Evolutionary conservation across 176 grass and related monocot genomes (phyloP), one percentile per base, ranked within the genome.

Genomic region (Zea luxurians): DNA sequence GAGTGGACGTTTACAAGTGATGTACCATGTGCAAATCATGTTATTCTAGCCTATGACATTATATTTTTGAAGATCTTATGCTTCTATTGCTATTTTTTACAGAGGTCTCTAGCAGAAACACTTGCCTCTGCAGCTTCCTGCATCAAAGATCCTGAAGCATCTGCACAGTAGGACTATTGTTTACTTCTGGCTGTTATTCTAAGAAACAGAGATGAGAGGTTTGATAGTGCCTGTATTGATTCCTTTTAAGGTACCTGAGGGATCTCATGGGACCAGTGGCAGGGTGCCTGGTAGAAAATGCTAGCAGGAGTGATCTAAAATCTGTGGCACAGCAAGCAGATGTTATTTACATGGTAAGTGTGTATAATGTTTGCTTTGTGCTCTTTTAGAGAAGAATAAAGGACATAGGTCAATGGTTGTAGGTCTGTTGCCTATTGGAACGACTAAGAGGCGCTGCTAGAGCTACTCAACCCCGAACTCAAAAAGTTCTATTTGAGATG

Each of bases 91-190:
- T 52, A 45, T 62, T 64, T 64, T 76, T 58, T 57, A 67, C 80
- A 97, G 95, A 90, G 95, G 74, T 92, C 95, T 87, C 91, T 98
- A 83, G 89, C 95, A 72, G 91, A 98, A 85, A 98, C 89, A 83
- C 91, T 98, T 84, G 85, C 91, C 41, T 90, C 87, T 89, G 89
- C 91, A 87, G 95, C 91, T 71, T 90, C 89, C 75, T 88, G 87
- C 85, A 83, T 92, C 74, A 94, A 98, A 86, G 95, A 94, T 92
- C 84, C 85, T 71, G 91, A 98, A 79, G 75, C 83, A 43, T 92
- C 91, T 69, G 83, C 82, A 64, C 95, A 92, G 95, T 98, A 87
- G 90, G 92, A 74, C 78, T 73, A 84, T 75, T 83, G 73, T 64
- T 52, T 44, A 42, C 81, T 89, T 18, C 40, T 89, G 13, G 52